Base-by-base conservation (phyloP, 495 filamentous ascomycete species). In the Neurospora cerealis region DNA sequence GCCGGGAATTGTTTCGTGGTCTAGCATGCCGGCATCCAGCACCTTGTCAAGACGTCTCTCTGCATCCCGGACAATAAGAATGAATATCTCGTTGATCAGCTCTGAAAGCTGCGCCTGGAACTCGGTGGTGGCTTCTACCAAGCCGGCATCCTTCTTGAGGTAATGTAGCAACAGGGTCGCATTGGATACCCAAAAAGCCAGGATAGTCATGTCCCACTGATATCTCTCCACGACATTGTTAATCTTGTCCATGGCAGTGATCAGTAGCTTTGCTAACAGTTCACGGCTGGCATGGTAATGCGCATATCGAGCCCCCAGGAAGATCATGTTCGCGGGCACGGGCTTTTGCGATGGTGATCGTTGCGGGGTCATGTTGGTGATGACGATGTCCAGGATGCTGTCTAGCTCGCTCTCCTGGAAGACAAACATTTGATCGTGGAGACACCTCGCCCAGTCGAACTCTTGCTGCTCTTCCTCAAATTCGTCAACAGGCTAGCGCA, bases 371-470 rank as follows among this genome's bases (percentile, higher is more conserved):
- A 99, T 99, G 81, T 96, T 94, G 73, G 96, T 98, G 78, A 99
- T 97, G 78, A 98, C 90, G 66, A 99, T 94, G 77, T 97, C 93
- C 70, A 99, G 88, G 73, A 98, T 97, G 72, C 90, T 89, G 70
- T 93, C 91, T 69, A 99, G 83, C 74, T 98, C 96, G 78, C 88
- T 89, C 71, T 99, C 96, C 83, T 98, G 96, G 80, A 99, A 98
- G 34, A 99, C 96, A 78, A 99, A 99, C 96, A 99, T 99, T 79
- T 99, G 96, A 81, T 99, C 96, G 79, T 97, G 94, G 62, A 97
- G 84, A 83, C 96, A 99, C 78, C 91, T 87, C 77, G 93, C 92
- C 96, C 96, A 99, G n/a, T 97, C 90, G 76, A 99, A 99, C 73
- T 98, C 96, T 78, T 97, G 94, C 60, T 90, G 89, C 71, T 97